Evolutionary conservation across 805 yeast species (phyloP).

Genomic region (Nakazawaea ishiwadae): DNA sequence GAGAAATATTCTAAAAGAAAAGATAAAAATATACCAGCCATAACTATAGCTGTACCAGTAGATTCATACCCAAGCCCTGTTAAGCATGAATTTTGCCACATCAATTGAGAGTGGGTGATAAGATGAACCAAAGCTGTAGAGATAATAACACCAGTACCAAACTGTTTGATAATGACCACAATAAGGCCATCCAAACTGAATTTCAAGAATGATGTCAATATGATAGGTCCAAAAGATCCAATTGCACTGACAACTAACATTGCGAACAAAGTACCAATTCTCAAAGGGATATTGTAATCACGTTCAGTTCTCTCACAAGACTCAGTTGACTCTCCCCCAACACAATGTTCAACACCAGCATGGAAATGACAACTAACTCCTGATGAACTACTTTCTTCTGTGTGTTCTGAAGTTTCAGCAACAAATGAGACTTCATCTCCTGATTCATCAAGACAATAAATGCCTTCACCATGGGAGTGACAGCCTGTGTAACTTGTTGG

Average conservation of each 20-base stretch:
- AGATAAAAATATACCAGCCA: not conserved
- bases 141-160: not conserved
- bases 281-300: not conserved
- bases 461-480: not conserved
- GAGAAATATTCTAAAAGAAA: too few relatives aligned
- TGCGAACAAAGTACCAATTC: not conserved
- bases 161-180: not conserved
- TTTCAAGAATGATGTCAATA: not conserved
- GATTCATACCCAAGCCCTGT: not conserved
- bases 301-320: not conserved
- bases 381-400: too few relatives aligned
- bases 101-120: not conserved
- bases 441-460: not conserved
- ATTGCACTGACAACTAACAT: not conserved
- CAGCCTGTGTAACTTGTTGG: not conserved
- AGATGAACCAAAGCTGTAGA: not conserved
- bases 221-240: not conserved
- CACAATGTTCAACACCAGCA: not conserved
- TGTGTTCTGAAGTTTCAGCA: too few relatives aligned
- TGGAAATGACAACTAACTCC: not conserved
- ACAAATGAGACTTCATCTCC: not conserved
- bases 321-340: not conserved
- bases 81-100: not conserved
- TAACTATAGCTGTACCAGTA: not conserved
- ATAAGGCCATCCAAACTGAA: not conserved